Conservation (phyloP, 2,329 filamentous ascomycete genomes). For the Arthrobotrys sinensis region DNA sequence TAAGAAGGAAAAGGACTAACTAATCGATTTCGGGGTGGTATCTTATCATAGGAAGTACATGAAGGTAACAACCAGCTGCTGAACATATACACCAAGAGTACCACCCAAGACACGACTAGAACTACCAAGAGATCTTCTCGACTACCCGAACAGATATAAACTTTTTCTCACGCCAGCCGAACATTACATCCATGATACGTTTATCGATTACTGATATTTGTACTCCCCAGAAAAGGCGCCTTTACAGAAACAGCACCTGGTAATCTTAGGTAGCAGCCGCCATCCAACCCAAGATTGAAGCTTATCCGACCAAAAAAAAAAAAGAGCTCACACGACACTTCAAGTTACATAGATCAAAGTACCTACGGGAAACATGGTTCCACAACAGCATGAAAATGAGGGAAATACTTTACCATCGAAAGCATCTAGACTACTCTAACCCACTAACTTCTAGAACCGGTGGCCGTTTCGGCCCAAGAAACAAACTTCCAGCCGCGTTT, state of each 20-base stretch:
- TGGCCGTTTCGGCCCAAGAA: no score
- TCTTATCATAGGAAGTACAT: no score
- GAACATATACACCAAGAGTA: neutral
- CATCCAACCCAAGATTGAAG: neutral
- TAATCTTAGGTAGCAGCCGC: no score
- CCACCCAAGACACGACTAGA: neutral
- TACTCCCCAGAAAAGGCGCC: no score
- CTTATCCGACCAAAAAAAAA: neutral
- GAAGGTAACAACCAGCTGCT: neutral
- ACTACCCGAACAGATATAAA: neutral
- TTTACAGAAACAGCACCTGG: no score
- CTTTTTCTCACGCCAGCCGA: no score
- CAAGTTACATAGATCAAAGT: neutral
- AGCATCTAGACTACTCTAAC: neutral
- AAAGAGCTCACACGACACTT: slow-evolving; percentile 15
- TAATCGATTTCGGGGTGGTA: no score
- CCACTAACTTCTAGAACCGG: no score
- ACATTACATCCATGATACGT: no score
- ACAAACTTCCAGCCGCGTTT: no score
- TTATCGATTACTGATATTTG: no score
- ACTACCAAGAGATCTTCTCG: neutral
- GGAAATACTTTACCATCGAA: slow-evolving; percentile 14
- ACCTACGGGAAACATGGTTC: neutral
- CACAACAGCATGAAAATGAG: slow-evolving; percentile 17
- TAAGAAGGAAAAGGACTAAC: no score